These are phyloP conservation scores for Narthecium ossifragum DNA, from an alignment of 106 monocot species.

Conservation along the genomic window DNA sequence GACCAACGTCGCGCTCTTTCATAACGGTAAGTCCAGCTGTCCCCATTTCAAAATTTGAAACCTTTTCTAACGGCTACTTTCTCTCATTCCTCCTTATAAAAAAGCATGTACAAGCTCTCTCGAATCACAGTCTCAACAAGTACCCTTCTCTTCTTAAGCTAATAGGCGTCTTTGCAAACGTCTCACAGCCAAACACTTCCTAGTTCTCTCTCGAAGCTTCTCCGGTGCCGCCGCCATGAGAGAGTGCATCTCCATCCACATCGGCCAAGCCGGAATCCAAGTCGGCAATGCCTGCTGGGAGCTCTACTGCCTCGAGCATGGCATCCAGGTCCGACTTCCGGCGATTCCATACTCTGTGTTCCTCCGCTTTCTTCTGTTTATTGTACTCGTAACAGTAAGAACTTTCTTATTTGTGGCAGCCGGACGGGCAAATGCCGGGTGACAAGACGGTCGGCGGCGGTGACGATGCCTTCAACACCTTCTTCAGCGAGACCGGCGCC, in stretches of 20 bases:
- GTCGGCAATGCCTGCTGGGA: constrained; percentile 59
- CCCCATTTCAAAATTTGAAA: too few species aligned
- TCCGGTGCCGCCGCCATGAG: constrained; percentile 19
- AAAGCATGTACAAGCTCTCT: too few species aligned
- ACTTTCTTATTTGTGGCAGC: background rate
- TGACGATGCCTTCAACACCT: constrained; percentile 18
- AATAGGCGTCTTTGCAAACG: too few species aligned
- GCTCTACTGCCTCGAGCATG: constrained; percentile 48
- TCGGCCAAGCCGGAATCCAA: constrained; percentile 52
- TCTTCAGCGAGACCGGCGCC: constrained; percentile 19
- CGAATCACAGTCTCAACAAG: too few species aligned
- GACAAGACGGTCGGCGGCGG: constrained; percentile 17
- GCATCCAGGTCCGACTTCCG: constrained; percentile 25
- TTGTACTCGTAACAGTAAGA: too few species aligned
- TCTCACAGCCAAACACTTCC: too few species aligned
- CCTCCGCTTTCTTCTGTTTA: background rate
- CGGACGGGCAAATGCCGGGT: constrained; percentile 11
- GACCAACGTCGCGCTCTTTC: too few species aligned
- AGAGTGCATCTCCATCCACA: constrained; percentile 61
- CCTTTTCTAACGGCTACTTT: too few species aligned
- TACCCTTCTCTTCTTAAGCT: too few species aligned
- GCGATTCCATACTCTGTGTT: background rate
- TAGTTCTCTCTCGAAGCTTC: background rate
- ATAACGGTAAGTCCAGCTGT: too few species aligned
- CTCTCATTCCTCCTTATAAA: too few species aligned